Base-by-base conservation (phyloP, 371 early-diverging fungal species). In the Dichotomocladium elegans region DNA sequence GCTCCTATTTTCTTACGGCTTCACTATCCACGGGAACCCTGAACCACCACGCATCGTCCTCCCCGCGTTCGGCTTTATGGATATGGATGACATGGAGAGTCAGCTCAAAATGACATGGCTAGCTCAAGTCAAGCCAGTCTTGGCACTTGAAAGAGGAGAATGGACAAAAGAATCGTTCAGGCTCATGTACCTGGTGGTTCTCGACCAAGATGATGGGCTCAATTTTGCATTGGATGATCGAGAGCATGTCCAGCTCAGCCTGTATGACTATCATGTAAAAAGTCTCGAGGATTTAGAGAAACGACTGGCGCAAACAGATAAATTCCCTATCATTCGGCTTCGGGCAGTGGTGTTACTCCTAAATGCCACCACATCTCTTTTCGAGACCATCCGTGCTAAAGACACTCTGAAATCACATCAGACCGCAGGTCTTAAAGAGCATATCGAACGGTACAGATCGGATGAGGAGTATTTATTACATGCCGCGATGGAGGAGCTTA, bases 1-100 rank as follows among this genome's bases (percentile, higher is more conserved):
- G 47, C 58, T 88, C 1, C 57, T 88, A 15, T 88, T 80, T 46
- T 45, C 77, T 3, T 80, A 85, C 53, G 82, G 83, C 0, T 85
- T 85, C 46, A 66, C 66, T 28, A 34, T 77, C 0, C 50, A 43
- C 2, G 52, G 63, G 21, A 81, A 85, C 19, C 57, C 72, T 1
- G 60, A 44, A 2, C 41, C 47, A 0, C 57, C 62, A 9, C 45
- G 47, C 10, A 10, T 70, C 19, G 54, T 41, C 3, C 14, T 65
- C 4, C 58, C 65, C 3, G 14, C 55, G 0, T 12, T 50, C 9
- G 64, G 58, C 2, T 63, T 68, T 28, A 50, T 65, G 34, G 46
- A 55, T 43, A 7, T 69, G 67, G 64, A 25, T 34, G 14, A 19
- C 11, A 29, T 45, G 4, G 48, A 45, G 9, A 17, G 19, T 4